Percentiles rank a stretch among this genome's conserved stretches.
Conservation (phyloP, 164 flowering plant genomes). For the Umbilicus rupestris region DNA sequence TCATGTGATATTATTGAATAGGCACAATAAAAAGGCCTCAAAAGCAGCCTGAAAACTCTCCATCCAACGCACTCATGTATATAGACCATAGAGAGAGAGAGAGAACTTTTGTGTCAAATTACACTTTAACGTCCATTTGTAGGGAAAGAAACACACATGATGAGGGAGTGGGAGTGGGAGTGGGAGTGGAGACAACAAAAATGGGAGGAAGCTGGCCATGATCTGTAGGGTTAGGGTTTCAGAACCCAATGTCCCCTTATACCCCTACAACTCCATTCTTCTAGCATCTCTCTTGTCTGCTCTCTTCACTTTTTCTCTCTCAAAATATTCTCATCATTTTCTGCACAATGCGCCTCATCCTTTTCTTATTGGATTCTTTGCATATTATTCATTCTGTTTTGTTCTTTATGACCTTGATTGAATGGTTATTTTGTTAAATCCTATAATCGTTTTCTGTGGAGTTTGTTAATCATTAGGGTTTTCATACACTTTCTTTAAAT, state of each 20-base stretch:
- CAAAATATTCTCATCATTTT: not conserved
- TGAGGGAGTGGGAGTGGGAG: not conserved
- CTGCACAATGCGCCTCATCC: not conserved
- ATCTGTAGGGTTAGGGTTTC: conserved; percentile 12
- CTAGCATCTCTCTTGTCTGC: not conserved
- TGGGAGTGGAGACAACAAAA: conserved; percentile 14
- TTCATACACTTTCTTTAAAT: no score
- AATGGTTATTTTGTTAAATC: no score
- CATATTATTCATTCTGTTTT: not conserved
- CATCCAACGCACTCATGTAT: not conserved
- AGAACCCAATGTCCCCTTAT: conserved; percentile 27
- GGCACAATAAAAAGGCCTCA: not conserved
- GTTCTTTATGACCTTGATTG: not conserved
- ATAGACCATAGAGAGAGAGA: no score
- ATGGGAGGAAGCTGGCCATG: conserved; percentile 6
- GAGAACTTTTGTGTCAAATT: no score
- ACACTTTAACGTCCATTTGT: not conserved
- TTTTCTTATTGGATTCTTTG: not conserved
- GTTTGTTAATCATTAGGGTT: no score
- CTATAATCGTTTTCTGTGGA: no score
- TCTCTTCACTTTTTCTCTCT: not conserved
- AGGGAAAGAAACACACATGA: not conserved
- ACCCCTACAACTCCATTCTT: conserved; percentile 28
- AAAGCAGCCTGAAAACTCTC: conserved; percentile 10
- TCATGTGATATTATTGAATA: not conserved